Percentiles rank a stretch among this genome's conserved stretches.
These are phyloP conservation scores for Trematosphaeria pertusa DNA, from an alignment of 2,329 filamentous ascomycete species.

Conservation along the genomic window DNA sequence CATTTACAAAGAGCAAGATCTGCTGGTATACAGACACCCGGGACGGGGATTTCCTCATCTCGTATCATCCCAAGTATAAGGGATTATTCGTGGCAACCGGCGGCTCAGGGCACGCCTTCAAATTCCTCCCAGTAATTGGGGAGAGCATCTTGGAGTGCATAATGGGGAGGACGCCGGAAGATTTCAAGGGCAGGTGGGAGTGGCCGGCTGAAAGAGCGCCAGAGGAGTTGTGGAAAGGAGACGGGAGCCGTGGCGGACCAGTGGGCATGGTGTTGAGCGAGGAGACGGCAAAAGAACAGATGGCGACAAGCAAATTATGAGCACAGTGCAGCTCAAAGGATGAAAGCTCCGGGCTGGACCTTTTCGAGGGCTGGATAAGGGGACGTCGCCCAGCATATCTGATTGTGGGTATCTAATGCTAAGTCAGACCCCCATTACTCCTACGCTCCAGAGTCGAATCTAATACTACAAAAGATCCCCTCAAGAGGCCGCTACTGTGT, in stretches of 20 bases:
- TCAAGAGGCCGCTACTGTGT: too few species aligned
- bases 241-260: conserved; percentile 48
- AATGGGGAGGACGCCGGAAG: conserved; percentile 47
- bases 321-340: too few species aligned
- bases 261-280: conserved; percentile 49
- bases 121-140: conserved; percentile 66
- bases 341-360: too few species aligned
- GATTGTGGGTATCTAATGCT: too few species aligned
- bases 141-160: conserved; percentile 62
- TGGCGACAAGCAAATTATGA: too few species aligned
- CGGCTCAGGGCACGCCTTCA: conserved; percentile 68
- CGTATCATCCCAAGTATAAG: conserved; percentile 57
- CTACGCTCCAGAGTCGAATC: too few species aligned
- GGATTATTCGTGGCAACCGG: conserved; percentile 66
- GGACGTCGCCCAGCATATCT: too few species aligned
- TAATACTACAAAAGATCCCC: too few species aligned
- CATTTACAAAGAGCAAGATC: conserved; percentile 56
- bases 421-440: too few species aligned
- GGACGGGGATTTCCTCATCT: conserved; percentile 63
- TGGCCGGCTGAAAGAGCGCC: conserved; percentile 53
- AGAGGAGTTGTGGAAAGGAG: conserved; percentile 45
- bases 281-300: conserved; percentile 50
- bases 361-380: too few species aligned
- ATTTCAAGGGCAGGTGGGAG: conserved; percentile 69
- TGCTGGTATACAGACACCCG: conserved; percentile 67